These are phyloP conservation scores for Trichophyton equinum DNA, from an alignment of 2,329 filamentous ascomycete species.

Conservation along the genomic window DNA sequence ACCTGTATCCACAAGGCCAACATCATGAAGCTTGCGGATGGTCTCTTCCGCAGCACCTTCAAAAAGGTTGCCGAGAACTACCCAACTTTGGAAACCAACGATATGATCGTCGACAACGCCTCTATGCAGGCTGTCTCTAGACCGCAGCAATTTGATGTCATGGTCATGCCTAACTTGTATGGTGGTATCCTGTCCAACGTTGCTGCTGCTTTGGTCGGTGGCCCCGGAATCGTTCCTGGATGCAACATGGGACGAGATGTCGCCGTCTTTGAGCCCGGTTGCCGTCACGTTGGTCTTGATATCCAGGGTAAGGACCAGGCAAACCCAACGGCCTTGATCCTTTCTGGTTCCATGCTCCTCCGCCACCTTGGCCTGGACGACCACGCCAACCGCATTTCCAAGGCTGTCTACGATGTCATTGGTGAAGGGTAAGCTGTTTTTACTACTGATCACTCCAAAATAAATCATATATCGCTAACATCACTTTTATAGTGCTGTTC, in stretches of 20 bases:
- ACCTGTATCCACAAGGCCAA: conserved; percentile 99
- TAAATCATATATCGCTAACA: neutral
- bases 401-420: conserved; percentile 64
- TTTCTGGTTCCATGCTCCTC: conserved; percentile 93
- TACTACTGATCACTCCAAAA: neutral
- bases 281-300: conserved; percentile 97
- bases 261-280: conserved; percentile 96
- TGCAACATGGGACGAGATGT: conserved; percentile 99
- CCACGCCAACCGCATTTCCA: conserved; percentile 95
- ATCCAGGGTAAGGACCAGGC: conserved; percentile 99
- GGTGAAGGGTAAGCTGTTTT: conserved; percentile 62
- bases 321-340: conserved; percentile 90
- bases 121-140: conserved; percentile 97
- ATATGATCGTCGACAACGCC: conserved; percentile 99
- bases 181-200: conserved; percentile 99
- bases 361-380: conserved; percentile 94
- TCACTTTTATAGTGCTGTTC: conserved; percentile 31
- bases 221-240: conserved; percentile 90
- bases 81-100: conserved; percentile 87
- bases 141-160: conserved; percentile 97
- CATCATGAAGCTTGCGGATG: conserved; percentile 99
- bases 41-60: conserved; percentile 97
- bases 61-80: conserved; percentile 88
- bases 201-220: conserved; percentile 89
- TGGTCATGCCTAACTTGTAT: conserved; percentile 99